Evolutionary conservation across 1,139 yeast species (phyloP), one percentile per base, ranked within the genome.

Genomic region (Sugiyamaella grinbergsii): DNA sequence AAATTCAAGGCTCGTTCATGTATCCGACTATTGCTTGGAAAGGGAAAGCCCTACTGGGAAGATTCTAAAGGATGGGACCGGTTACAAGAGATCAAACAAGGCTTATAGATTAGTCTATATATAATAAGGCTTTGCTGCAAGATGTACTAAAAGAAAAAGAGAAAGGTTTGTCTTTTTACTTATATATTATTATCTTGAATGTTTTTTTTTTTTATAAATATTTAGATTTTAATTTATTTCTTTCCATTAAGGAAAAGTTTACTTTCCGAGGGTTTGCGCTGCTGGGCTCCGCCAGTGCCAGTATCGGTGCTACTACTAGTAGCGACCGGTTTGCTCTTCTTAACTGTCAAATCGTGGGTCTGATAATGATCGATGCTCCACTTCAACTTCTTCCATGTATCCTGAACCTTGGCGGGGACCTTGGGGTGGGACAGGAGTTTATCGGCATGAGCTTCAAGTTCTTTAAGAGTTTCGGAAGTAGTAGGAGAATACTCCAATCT

Each of bases 31-130:
- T 72, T 90, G 57, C 77, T 86, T 79, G 84, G 94, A 22, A 85
- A 84, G 63, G 96, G 96, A 13, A 85, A 80, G 61, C 73, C 76
- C 28, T 78, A 77, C 62, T 89, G 95, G 96, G 91, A 87, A 62
- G 91, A 79, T 57, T 75, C 86, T 2, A 82, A 79, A 31, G 95
- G 90, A 1, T 90, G 94, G 89, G 80, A 82, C 36, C 75, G 74
- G 53, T 70, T 91, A 51, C 69, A 73, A 53, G 79, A 76, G 29
- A 62, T 85, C 63, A 83, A 83, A 67, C 74, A 72, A 36, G 78
- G 76, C 10, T 38, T 58, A 18, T 29, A 37, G 36, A 37, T 32
- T 16, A 5, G 22, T 19, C 13, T n/a, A n/a, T n/a, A n/a, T n/a
- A n/a, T n/a, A n/a, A n/a, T n/a, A n/a, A n/a, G n/a, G n/a, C n/a